Conservation (phyloP, 257 asterid species). For the Penstemon newberryi region DNA sequence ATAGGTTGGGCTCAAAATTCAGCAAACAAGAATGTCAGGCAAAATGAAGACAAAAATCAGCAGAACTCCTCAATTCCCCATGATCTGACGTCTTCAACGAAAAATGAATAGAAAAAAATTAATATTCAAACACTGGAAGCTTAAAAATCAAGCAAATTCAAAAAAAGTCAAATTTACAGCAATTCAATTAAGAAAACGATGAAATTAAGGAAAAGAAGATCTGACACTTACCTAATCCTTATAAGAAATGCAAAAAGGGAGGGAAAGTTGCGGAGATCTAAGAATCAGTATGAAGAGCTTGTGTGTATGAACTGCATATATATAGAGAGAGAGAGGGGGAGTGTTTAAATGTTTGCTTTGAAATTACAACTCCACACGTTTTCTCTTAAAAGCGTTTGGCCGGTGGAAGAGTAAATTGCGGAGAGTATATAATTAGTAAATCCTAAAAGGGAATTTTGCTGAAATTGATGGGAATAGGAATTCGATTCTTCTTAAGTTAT, state of each 20-base stretch:
- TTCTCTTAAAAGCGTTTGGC: constrained; percentile 1
- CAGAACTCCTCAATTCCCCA: constrained; percentile 5
- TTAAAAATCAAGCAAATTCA: constrained; percentile 6
- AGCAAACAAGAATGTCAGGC: constrained; percentile 17
- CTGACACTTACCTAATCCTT: constrained; percentile 33
- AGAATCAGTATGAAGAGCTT: constrained; percentile 10
- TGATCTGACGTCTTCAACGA: constrained; percentile 1
- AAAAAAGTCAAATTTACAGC: neutral
- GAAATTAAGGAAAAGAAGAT: constrained; percentile 20
- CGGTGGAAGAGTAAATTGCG: constrained; percentile 29
- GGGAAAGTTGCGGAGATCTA: constrained; percentile 40
- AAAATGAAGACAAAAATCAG: neutral
- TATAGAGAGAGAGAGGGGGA: constrained; percentile 19
- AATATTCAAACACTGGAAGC: constrained; percentile 10
- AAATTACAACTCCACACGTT: constrained; percentile 31
- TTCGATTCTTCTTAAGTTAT: neutral
- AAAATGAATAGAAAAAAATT: neutral
- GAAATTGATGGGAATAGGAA: constrained; percentile 2
- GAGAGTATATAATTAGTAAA: neutral
- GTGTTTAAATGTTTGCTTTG: neutral
- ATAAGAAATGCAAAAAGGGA: constrained; percentile 27
- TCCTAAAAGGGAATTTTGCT: constrained; percentile 25
- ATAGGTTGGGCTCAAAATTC: neutral
- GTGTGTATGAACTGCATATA: constrained; percentile 1
- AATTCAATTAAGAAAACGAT: neutral